Conservation (phyloP, 768 basidiomycete species). For the Termitomyces eurrhizus region DNA sequence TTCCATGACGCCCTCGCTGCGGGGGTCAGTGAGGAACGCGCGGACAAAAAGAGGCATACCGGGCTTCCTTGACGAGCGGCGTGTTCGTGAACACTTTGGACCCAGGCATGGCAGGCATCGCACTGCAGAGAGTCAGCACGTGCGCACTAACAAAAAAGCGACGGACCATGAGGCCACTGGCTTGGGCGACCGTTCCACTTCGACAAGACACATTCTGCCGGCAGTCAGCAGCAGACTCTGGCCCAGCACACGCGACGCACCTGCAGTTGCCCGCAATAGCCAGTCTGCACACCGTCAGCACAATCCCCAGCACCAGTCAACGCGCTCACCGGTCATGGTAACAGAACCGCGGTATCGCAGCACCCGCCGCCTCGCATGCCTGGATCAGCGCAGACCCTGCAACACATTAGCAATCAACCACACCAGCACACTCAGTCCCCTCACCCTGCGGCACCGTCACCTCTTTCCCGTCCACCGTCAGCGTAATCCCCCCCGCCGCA, state of each 20-base stretch:
- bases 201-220: slow-evolving; percentile 93
- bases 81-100: slow-evolving; percentile 92
- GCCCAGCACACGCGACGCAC: slow-evolving; percentile 36
- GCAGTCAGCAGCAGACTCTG: background rate
- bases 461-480: slow-evolving; percentile 96
- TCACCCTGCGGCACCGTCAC: slow-evolving; percentile 94
- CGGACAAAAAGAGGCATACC: slow-evolving; percentile 16
- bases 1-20: slow-evolving; percentile 97
- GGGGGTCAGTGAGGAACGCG: background rate
- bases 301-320: slow-evolving; percentile 36
- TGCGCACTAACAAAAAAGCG: slow-evolving; percentile 1
- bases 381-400: slow-evolving; percentile 93
- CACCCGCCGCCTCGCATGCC: slow-evolving; percentile 89
- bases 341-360: slow-evolving; percentile 81
- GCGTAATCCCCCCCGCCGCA: slow-evolving; percentile 46
- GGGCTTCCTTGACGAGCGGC: slow-evolving; percentile 84
- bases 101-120: slow-evolving; percentile 97
- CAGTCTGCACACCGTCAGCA: slow-evolving; percentile 43
- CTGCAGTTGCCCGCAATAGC: slow-evolving; percentile 98
- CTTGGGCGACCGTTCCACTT: slow-evolving; percentile 94
- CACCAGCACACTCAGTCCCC: slow-evolving; percentile 15
- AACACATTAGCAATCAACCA: background rate
- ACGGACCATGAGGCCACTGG: slow-evolving; percentile 87
- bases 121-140: slow-evolving; percentile 40
- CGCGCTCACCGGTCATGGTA: slow-evolving; percentile 72